A percentile compares a stretch with the other conserved stretches of the same genome.
Evolutionary conservation across 78 protist genomes (phyloP).

Genomic region (Bigelowiella natans): DNA sequence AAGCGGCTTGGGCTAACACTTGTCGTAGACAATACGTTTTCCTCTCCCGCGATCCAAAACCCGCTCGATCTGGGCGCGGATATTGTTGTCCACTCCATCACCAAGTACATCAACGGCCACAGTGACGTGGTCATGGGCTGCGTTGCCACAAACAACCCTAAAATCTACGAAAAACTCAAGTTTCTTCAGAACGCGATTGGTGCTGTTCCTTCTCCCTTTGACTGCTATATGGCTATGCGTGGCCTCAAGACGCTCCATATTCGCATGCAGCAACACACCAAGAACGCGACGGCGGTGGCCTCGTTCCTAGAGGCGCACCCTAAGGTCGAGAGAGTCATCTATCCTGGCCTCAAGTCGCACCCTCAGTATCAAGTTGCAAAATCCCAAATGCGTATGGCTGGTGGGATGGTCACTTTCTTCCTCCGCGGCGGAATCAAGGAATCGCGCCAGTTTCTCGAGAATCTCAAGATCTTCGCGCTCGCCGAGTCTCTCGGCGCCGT

Average conservation of each 20-base stretch:
- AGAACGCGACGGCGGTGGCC: constrained; percentile 17
- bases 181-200: constrained; percentile 61
- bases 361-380: constrained; percentile 50
- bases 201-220: constrained; percentile 70
- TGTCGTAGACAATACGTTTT: constrained; percentile 82
- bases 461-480: constrained; percentile 44
- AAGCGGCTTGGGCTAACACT: constrained; percentile 44
- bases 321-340: constrained; percentile 58
- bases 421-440: constrained; percentile 40
- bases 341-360: constrained; percentile 70
- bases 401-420: constrained; percentile 48
- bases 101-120: constrained; percentile 85
- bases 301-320: background rate
- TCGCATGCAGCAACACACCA: constrained; percentile 11
- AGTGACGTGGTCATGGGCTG: constrained; percentile 74
- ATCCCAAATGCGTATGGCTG: background rate
- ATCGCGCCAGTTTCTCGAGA: constrained; percentile 44
- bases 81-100: constrained; percentile 73
- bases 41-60: constrained; percentile 22
- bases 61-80: constrained; percentile 86
- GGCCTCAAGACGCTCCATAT: constrained; percentile 25
- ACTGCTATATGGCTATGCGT: constrained; percentile 41
- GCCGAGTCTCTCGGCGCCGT: constrained; percentile 70
- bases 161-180: constrained; percentile 22
- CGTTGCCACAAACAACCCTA: constrained; percentile 34